Evolutionary conservation across 176 grass and related monocot genomes (phyloP), one percentile per base, ranked within the genome.

Genomic region (Saccharum officinarum): DNA sequence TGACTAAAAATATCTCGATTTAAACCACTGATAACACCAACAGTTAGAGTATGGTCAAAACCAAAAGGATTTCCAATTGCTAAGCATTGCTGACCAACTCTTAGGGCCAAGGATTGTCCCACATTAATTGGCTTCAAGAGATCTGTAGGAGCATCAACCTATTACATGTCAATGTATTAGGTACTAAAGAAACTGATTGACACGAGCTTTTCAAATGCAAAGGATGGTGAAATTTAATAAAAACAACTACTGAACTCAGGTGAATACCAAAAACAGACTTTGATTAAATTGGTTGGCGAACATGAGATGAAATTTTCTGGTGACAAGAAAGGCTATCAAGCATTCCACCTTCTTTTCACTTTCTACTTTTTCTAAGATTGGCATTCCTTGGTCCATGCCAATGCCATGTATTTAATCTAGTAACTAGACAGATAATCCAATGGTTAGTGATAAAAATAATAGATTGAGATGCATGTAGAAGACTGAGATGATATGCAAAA

Each of bases 41-140:
- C 93, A 68, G 97, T 96, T 39, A 98, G 78, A 73, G 93, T 92
- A 89, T 98, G 97, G 42, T 98, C 97, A 67, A 98, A 98, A 75
- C 97, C 97, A 92, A 98, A 98, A 44, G 93, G 93, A 77, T 98
- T 98, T 73, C 97, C 97, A 75, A 96, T 98, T 28, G 97, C 97
- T 85, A 98, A 87, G 80, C 97, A 98, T 86, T 98, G 97, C 22
- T 98, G 97, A 54, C 91, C 93, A 89, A 98, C 97, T 98, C 79
- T 94, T 67, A 99, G 89, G 75, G 87, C 83, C 33, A 93, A 92
- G 22, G 93, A 96, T 50, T 84, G 86, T 16, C 93, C 93, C 70
- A 92, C 86, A 84, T 86, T 92, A 81, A 99, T 94, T 81, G 97
- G 86, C 75, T 89, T 99, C 87, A 99, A 86, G 33, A 99, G 77